Evolutionary conservation across 805 yeast species (phyloP).

Genomic region (Lipomyces chichibuensis): DNA sequence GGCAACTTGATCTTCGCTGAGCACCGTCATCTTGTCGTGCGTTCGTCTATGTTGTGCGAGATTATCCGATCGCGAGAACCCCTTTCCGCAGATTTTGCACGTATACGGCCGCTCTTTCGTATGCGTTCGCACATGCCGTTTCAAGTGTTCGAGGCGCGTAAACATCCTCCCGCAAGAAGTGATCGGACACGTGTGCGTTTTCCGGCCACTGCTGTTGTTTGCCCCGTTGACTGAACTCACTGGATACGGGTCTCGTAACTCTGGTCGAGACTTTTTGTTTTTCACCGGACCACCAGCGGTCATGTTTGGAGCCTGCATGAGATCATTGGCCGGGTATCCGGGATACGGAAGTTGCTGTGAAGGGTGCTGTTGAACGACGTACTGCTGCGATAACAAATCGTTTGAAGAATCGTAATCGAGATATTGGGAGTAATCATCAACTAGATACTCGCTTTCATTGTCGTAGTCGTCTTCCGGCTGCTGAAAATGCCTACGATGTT

Average conservation of each 20-base stretch:
- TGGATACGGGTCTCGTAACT: slow-evolving; percentile 6
- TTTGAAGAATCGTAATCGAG: slow-evolving; percentile 10
- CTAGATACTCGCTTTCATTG: slow-evolving; percentile 14
- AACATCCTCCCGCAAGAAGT: slow-evolving; percentile 33
- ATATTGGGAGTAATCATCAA: slow-evolving; percentile 19
- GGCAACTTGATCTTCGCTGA: slow-evolving; percentile 27
- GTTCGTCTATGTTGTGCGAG: slow-evolving; percentile 35
- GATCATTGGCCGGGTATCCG: slow-evolving; percentile 2
- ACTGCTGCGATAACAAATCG: slow-evolving; percentile 13
- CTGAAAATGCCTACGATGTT: background rate
- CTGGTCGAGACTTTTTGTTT: slow-evolving; percentile 10
- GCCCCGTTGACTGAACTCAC: slow-evolving; percentile 9
- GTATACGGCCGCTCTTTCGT: slow-evolving; percentile 35
- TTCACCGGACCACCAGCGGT: slow-evolving; percentile 2
- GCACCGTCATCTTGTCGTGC: slow-evolving; percentile 31
- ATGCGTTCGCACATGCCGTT: slow-evolving; percentile 36
- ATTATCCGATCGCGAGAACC: slow-evolving; percentile 35
- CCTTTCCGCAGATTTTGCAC: slow-evolving; percentile 32
- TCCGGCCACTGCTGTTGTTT: slow-evolving; percentile 23
- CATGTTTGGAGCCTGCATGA: background rate
- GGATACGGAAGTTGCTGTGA: slow-evolving; percentile 8
- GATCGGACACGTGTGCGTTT: slow-evolving; percentile 34
- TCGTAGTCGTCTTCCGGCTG: slow-evolving; percentile 20
- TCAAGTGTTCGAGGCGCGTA: slow-evolving; percentile 33
- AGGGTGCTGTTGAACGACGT: background rate